Conservation (phyloP, 371 early-diverging fungal genomes). For the Dichotomocladium elegans region DNA sequence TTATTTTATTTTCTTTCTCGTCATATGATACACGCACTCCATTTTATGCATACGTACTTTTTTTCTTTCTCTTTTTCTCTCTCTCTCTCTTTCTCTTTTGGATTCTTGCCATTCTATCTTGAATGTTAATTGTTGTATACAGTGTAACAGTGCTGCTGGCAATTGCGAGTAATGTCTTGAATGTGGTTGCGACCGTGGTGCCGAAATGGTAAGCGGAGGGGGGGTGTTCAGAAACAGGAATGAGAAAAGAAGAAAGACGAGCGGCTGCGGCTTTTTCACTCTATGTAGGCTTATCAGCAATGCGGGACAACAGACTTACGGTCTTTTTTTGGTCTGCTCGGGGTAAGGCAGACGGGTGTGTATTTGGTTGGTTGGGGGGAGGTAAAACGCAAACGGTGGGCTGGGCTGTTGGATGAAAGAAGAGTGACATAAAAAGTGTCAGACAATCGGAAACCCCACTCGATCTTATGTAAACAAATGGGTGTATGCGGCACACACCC, state of each 20-base stretch:
- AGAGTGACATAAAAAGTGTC: neutral
- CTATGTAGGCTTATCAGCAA: no score
- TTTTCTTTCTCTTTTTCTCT: neutral
- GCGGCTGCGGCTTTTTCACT: neutral
- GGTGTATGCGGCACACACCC: neutral
- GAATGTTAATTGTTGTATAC: neutral
- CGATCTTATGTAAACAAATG: neutral
- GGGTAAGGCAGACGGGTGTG: neutral
- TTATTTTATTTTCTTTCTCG: no score
- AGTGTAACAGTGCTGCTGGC: neutral
- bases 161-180: neutral
- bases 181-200: neutral
- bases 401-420: neutral
- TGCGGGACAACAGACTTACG: neutral
- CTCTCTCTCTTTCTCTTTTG: neutral
- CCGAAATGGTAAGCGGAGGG: neutral
- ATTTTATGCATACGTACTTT: neutral
- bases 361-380: neutral
- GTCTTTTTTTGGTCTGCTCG: neutral
- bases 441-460: no score
- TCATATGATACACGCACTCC: no score
- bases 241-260: neutral
- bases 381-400: neutral
- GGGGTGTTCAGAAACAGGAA: neutral
- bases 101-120: neutral